Base-by-base conservation (phyloP, 2,329 filamentous ascomycete genomes). In the Chaetomiaceae sp. region DNA sequence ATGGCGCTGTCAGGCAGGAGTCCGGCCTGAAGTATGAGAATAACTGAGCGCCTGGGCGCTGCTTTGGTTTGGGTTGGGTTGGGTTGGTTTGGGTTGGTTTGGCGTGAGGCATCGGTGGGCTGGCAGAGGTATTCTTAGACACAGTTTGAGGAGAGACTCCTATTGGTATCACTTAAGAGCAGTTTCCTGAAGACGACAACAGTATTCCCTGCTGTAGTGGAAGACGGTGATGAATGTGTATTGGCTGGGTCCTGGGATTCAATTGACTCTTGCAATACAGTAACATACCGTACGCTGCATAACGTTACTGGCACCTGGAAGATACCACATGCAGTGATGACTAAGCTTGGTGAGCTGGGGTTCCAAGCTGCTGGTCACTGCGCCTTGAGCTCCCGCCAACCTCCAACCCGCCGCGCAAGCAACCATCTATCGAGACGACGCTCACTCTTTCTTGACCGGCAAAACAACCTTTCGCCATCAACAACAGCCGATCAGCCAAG, bases 1-100 rank as follows among this genome's bases (percentile, higher is more conserved):
- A 95, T 70, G 90, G 90, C 0, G 85, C 85, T 2, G 83, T 87
- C 48, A 79, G 90, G 61, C 73, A 85, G 69, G 85, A 89, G 64
- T 80, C 79, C 23, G 89, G 89, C 0, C 67, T 96, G 60, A 76
- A 81, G 48, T 95, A 83, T 69, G 86, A 88, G 63, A 89, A 86
- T 58, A 68, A 76, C 51, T 64, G 57, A 50, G 23, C 5, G 8
- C 42, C 4, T n/a, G n/a, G n/a, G n/a, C n/a, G n/a, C n/a, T n/a
- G n/a, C n/a, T n/a, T n/a, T n/a, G n/a, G n/a, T n/a, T n/a, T n/a
- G n/a, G n/a, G n/a, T n/a, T n/a, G n/a, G n/a, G n/a, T n/a, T n/a
- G n/a, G n/a, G n/a, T n/a, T n/a, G n/a, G n/a, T n/a, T n/a, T n/a
- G n/a, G n/a, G n/a, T n/a, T n/a, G n/a, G n/a, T n/a, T n/a, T n/a